A percentile compares a stretch with the other conserved stretches of the same genome.
phyloP scores from a whole-genome alignment of 2,329 filamentous ascomycete species.

The Calonectria leucothoes region DNA sequence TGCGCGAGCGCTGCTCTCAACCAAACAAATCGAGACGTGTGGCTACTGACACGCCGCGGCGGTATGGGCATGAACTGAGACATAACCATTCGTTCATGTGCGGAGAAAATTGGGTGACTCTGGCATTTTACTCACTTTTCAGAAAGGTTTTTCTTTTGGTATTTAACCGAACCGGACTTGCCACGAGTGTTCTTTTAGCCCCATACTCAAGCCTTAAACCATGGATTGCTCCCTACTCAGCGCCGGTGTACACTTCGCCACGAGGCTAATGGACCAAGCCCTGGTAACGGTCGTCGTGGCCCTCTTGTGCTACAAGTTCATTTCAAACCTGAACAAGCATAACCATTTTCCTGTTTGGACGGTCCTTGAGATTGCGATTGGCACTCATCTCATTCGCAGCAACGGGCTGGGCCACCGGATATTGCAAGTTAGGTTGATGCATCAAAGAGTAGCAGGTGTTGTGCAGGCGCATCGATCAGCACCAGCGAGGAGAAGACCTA shows the following conservation, averaged over 20 bases:
- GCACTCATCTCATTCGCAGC: conserved; percentile 21
- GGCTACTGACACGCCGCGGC: not conserved
- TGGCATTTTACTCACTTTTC: not conserved
- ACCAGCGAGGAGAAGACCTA: conserved; percentile 19
- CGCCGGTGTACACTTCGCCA: not conserved
- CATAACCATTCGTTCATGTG: not conserved
- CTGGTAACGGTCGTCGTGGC: not conserved
- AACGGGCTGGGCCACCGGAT: conserved; percentile 26
- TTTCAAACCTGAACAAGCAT: not conserved
- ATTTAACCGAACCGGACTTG: not conserved
- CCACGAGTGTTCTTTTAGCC: not conserved
- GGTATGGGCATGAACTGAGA: not conserved
- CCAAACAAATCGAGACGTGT: not conserved
- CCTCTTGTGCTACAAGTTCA: not conserved
- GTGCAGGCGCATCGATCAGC: conserved; percentile 16
- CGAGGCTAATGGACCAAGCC: not conserved
- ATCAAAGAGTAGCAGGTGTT: not conserved
- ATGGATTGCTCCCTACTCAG: not conserved
- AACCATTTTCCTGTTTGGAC: conserved; percentile 19
- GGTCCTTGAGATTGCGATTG: conserved; percentile 27
- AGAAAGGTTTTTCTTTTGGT: too few relatives aligned
- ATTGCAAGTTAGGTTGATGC: conserved; percentile 7
- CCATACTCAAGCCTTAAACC: not conserved
- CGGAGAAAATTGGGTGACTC: not conserved
- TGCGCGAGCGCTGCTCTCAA: not conserved